Percentiles rank a stretch among this genome's conserved stretches.
These are phyloP conservation scores for Chondrus crispus DNA, from an alignment of 23 red algal genomes.

Conservation along the genomic window DNA sequence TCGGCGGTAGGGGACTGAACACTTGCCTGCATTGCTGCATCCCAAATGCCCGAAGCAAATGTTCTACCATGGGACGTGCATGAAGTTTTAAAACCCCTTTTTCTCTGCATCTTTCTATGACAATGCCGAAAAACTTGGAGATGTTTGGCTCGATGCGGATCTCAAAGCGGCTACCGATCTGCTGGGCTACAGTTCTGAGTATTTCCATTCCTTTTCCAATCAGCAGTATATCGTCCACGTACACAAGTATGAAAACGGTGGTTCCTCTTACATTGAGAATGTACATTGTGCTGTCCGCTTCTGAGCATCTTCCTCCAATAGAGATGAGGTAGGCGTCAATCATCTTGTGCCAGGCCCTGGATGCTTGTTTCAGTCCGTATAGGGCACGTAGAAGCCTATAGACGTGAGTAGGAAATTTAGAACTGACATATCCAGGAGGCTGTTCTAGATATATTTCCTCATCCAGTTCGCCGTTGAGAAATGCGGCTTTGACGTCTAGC, in stretches of 20 bases:
- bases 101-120: background rate
- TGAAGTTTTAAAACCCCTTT: background rate
- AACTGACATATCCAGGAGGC: background rate
- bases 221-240: constrained; percentile 8
- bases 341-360: background rate
- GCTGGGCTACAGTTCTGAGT: background rate
- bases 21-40: background rate
- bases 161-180: background rate
- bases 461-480: background rate
- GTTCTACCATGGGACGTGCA: background rate
- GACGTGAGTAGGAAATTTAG: background rate
- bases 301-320: too few relatives aligned
- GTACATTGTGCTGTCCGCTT: too few relatives aligned
- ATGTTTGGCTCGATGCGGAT: background rate
- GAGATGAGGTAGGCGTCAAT: too few relatives aligned
- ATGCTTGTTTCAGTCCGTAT: background rate
- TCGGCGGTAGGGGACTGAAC: too few relatives aligned
- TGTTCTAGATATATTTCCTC: background rate
- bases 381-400: background rate
- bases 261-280: too few relatives aligned
- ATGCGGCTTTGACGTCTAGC: background rate
- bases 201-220: background rate
- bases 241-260: background rate
- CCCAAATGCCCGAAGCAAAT: background rate
- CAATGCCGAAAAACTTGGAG: background rate